Evolutionary conservation across 1,284 basidiomycete species (phyloP).

Genomic region (Leccinum solheimii): DNA sequence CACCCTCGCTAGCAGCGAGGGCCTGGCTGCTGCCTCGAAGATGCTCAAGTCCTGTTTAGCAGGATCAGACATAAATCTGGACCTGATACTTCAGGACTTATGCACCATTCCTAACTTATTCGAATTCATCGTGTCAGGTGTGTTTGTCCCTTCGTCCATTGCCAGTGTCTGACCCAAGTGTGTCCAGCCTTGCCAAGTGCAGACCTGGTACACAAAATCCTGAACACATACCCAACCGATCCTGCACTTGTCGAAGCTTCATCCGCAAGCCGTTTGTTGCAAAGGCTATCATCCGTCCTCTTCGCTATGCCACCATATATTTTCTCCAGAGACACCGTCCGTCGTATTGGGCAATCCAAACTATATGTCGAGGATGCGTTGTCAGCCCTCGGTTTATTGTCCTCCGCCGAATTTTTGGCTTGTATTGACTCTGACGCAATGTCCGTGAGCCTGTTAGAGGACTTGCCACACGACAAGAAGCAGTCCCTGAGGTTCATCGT

Average conservation of each 20-base stretch:
- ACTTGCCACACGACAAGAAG: not conserved
- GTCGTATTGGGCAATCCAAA: conserved; percentile 20
- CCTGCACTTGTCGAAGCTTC: conserved; percentile 19
- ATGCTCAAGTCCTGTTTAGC: conserved; percentile 32
- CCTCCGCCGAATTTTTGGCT: conserved; percentile 14
- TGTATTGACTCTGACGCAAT: not conserved
- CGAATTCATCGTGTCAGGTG: conserved; percentile 33
- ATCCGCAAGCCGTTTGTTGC: conserved; percentile 16
- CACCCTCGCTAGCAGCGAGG: conserved; percentile 17
- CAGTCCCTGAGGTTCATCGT: not conserved
- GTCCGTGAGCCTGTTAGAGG: not conserved
- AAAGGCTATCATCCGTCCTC: conserved; percentile 19
- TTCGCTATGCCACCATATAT: conserved; percentile 24
- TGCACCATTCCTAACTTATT: conserved; percentile 29
- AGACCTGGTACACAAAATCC: conserved; percentile 17
- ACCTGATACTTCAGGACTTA: conserved; percentile 33
- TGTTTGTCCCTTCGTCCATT: not conserved
- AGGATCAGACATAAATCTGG: conserved; percentile 25
- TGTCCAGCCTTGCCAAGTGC: conserved; percentile 21
- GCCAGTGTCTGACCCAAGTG: not conserved
- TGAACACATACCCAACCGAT: conserved; percentile 25
- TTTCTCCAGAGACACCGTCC: conserved; percentile 11
- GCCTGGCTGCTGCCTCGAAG: conserved; percentile 16
- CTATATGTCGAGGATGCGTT: conserved; percentile 25
- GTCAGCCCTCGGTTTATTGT: conserved; percentile 18